Evolutionary conservation across 164 flowering plant genomes (phyloP).

Genomic region (Hamamelis virginiana): DNA sequence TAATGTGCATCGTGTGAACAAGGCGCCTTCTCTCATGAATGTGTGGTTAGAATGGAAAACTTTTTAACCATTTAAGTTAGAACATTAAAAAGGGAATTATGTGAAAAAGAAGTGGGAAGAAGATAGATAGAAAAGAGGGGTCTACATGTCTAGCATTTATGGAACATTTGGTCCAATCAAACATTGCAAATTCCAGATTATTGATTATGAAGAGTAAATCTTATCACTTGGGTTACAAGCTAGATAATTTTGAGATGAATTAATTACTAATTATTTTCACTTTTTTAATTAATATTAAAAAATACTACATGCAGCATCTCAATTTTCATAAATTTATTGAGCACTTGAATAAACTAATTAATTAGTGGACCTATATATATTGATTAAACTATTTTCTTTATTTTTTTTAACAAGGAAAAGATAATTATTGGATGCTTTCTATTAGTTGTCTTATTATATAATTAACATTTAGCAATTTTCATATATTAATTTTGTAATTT

Average conservation of each 20-base stretch:
- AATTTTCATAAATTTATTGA: no score
- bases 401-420: no score
- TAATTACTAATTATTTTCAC: background rate
- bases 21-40: background rate
- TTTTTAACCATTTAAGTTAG: background rate
- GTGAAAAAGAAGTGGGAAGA: background rate
- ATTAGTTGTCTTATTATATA: background rate
- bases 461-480: background rate
- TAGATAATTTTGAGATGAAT: conserved; percentile 4
- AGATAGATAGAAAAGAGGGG: conserved; percentile 10
- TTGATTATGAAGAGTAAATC: conserved; percentile 7
- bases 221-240: conserved; percentile 11
- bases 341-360: background rate
- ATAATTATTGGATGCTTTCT: background rate
- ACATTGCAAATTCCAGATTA: background rate
- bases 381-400: no score
- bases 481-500: no score
- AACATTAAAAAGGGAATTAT: background rate
- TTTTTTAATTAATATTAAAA: no score
- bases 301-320: no score
- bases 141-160: conserved; percentile 13
- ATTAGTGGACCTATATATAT: background rate
- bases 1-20: no score
- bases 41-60: background rate
- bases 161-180: conserved; percentile 20